Evolutionary conservation across 805 yeast species (phyloP), one percentile per base, ranked within the genome.

Genomic region (Yarrowia alimentaria): DNA sequence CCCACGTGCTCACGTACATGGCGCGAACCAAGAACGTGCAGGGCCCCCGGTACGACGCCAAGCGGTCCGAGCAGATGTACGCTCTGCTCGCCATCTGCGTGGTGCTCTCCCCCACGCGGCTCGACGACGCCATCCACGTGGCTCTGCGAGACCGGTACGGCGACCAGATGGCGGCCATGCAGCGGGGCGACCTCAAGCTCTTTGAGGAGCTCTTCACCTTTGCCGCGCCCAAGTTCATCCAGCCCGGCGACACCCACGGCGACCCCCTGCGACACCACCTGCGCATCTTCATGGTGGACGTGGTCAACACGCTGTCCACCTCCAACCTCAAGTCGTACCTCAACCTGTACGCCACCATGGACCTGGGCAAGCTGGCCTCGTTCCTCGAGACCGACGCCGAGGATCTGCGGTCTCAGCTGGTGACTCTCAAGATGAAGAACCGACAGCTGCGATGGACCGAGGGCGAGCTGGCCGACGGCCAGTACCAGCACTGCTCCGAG

Each of bases 41-140:
- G 58, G 50, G 50, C 7, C 50, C 35, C 12, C 37, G 50, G 6
- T 74, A 69, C 56, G 78, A 75, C 58, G 69, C 74, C 52, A 74
- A 74, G 61, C 69, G 71, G 56, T 65, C 74, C 12, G 79, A 73
- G 52, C 79, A 74, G 61, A 74, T 73, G 77, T 72, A 72, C 55
- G 77, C 79, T 3, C 64, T 74, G 33, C 61, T 74, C 52, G 74
- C 77, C 21, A 67, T 74, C 26, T 66, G 74, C 47, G 65, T 72
- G 29, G 73, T 76, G 16, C 62, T 75, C 29, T 67, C 70, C 43
- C 78, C 79, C 47, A 70, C 75, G 10, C 68, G 75, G 57, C 56
- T 75, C 18, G 78, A 74, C 55, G 78, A 74, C 50, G 63, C 63
- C 30, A 61, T 74, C 56, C 73, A 68, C 56, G 62, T 63, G 28